Evolutionary conservation across 352 stramenopile genomes (phyloP), one percentile per base, ranked within the genome.

Genomic region (Pythium dissimile): DNA sequence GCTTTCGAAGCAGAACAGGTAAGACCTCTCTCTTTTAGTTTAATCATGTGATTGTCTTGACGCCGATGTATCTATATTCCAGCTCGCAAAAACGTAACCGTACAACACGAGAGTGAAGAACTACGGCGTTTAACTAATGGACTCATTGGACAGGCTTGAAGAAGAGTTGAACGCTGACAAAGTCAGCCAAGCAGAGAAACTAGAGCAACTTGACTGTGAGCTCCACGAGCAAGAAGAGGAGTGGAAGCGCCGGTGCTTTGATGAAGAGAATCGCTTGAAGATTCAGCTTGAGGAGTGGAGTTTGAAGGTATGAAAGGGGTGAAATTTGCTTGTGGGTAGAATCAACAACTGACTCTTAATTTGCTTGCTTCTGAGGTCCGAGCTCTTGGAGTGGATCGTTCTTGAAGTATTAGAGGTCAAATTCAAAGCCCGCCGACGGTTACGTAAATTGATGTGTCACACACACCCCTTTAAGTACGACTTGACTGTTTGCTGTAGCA

Each of bases 181-280:
- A 35, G 24, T 12, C 23, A 24, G 20, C 4, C 18, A 60, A 10
- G 23, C 11, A 18, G 30, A 44, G 13, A 16, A 35, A 35, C 21
- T 57, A 23, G 5, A 47, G 5, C 24, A 26, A 15, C 45, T 55
- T 1, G 44, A 58, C 1, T 34, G 10, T 12, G 47, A 55, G 9
- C 41, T 70, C 7, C 20, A 28, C 4, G 37, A 52, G 4, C 48
- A 66, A 31, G 62, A 66, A 24, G 3, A 49, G 1, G 46, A 42
- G 21, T 70, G 55, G 62, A 62, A 65, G 21, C 45, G 41, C 15
- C 31, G 46, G 35, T 61, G 55, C 24, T 37, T 55, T 11, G 55
- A 65, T 10, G 37, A 62, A 50, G 55, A 70, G 58, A 44, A 37
- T 16, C 28, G 50, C 28, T 42, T 70, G 1, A 54, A 65, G 28